Percentiles rank a stretch among this genome's conserved stretches.
These are phyloP conservation scores for Umbilicaria muhlenbergii DNA, from an alignment of 495 filamentous ascomycete genomes.

Conservation along the genomic window DNA sequence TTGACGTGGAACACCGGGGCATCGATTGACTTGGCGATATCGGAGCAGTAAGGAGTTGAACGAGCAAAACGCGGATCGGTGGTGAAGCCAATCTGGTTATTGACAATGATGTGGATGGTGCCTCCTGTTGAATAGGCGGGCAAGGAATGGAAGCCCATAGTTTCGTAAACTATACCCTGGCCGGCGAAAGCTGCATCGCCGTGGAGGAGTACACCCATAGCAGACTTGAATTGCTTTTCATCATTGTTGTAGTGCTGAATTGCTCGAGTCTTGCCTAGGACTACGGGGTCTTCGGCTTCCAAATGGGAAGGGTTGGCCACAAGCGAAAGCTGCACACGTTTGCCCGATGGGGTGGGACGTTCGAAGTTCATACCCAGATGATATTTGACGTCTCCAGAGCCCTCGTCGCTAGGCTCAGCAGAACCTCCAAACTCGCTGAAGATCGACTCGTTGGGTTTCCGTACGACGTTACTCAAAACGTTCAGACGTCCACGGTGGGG, in stretches of 20 bases:
- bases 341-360: constrained; percentile 92
- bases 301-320: constrained; percentile 98
- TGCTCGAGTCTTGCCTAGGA: constrained; percentile 89
- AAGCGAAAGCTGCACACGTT: constrained; percentile 93
- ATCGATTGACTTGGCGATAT: constrained; percentile 97
- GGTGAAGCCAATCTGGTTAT: constrained; percentile 99
- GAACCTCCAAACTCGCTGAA: constrained; percentile 95
- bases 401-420: constrained; percentile 78
- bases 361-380: constrained; percentile 99
- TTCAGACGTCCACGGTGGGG: constrained; percentile 97
- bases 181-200: constrained; percentile 94
- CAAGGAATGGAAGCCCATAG: constrained; percentile 89
- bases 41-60: constrained; percentile 96
- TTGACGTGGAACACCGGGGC: constrained; percentile 99
- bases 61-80: constrained; percentile 96
- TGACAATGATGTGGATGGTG: constrained; percentile 92
- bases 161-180: constrained; percentile 96
- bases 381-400: constrained; percentile 98
- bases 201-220: constrained; percentile 91
- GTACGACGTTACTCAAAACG: constrained; percentile 93
- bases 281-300: constrained; percentile 95
- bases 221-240: constrained; percentile 68
- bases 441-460: constrained; percentile 98
- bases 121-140: constrained; percentile 94
- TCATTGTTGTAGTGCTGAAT: constrained; percentile 99